Base-by-base conservation (phyloP, 202 grass and related monocot genomes). In the Cymbopogon flexuosus region DNA sequence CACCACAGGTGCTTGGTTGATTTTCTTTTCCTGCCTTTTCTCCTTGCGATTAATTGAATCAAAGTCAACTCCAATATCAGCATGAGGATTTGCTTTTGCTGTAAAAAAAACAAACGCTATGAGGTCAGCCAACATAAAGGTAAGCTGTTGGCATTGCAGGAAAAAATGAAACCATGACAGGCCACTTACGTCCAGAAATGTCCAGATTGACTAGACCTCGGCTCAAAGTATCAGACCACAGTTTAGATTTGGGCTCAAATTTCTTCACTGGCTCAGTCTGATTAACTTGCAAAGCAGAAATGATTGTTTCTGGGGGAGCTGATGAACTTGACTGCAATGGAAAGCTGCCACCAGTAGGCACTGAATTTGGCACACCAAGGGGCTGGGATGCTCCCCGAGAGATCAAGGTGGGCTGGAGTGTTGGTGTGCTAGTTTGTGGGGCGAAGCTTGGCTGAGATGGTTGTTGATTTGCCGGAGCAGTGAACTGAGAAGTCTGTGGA, bases 31-130 rank as follows among this genome's bases (percentile, higher is more conserved):
- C 64, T 91, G 80, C 64, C 90, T 90, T 83, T 90, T 99, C 52
- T 99, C 96, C 93, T 91, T 99, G 42, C 92, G 90, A 65, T 99
- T 96, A 10, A 99, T 99, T 46, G 96, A 91, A 83, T 93, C 96
- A 47, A 99, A 99, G 75, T 99, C 96, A 65, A 99, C 80, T 77
- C 96, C 96, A 67, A 96, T 93, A 90, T 93, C 92, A 10, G 96
- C 89, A 68, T 96, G 90, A 68, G 92, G 92, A 59, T 99, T 99
- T 10, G 87, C 89, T 87, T 95, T 95, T 79, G 89, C 96, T 99
- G 88, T 58, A 89, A 69, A 72, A 87, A 10, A 30, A 6, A 84
- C 21, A 30, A 3, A 87, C 18, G 12, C 42, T 72, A 69, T 72
- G 12, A 77, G 2, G 41, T 81, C 39, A 77, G 67, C 46, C 30